These are phyloP conservation scores for Polychaeton citri DNA, from an alignment of 2,329 filamentous ascomycete species.

Conservation along the genomic window DNA sequence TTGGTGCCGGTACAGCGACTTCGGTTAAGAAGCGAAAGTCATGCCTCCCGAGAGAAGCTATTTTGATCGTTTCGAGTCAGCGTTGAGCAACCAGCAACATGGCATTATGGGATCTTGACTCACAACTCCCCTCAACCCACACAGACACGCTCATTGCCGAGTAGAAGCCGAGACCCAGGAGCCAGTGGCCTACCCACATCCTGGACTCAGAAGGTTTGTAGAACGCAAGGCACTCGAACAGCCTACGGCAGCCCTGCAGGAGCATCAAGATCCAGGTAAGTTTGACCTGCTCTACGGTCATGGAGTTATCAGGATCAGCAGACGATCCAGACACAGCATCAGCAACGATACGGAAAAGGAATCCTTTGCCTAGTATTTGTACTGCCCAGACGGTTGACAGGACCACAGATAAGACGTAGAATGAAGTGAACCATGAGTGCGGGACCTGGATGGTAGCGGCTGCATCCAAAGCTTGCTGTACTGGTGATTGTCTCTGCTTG, in stretches of 20 bases:
- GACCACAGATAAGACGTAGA: slow-evolving; percentile 61
- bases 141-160: slow-evolving; percentile 56
- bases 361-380: slow-evolving; percentile 46
- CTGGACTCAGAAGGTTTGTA: slow-evolving; percentile 53
- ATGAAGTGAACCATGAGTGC: slow-evolving; percentile 80
- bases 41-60: slow-evolving; percentile 19
- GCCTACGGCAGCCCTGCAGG: slow-evolving; percentile 58
- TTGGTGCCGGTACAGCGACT: slow-evolving; percentile 27
- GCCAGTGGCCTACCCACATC: slow-evolving; percentile 81
- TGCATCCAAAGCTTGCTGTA: slow-evolving; percentile 24
- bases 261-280: slow-evolving; percentile 61
- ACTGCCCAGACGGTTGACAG: slow-evolving; percentile 62
- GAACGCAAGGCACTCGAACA: slow-evolving; percentile 60
- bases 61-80: slow-evolving; percentile 3
- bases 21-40: slow-evolving; percentile 20
- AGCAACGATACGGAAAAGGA: slow-evolving; percentile 37
- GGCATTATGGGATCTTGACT: slow-evolving; percentile 16
- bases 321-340: slow-evolving; percentile 8
- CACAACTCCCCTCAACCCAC: slow-evolving; percentile 74
- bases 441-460: slow-evolving; percentile 52
- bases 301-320: slow-evolving; percentile 25
- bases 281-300: slow-evolving; percentile 48
- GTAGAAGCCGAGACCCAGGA: slow-evolving; percentile 69
- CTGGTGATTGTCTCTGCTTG: neutral
- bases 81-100: neutral